phyloP scores from a whole-genome alignment of 257 asterid species.

The Avicennia marina region DNA sequence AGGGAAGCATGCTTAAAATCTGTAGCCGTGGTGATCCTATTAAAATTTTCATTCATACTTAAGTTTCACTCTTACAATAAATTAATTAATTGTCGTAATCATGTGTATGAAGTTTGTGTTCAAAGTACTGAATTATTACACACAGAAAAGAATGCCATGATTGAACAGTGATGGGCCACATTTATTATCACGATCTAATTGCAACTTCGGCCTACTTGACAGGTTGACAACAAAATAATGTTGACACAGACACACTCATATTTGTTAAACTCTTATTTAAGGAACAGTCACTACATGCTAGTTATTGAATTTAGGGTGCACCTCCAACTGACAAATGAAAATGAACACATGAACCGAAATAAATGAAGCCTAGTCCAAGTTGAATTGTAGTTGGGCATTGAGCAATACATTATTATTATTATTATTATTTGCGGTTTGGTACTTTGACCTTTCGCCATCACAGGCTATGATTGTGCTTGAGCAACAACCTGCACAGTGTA shows the following conservation, averaged over 20 bases:
- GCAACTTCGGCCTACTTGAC: too few species aligned
- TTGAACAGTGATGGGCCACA: background rate
- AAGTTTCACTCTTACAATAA: constrained; percentile 10
- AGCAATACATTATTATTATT: too few species aligned
- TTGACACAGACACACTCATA: too few species aligned
- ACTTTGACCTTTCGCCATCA: too few species aligned
- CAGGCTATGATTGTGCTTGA: too few species aligned
- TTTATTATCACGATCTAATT: background rate
- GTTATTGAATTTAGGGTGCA: too few species aligned
- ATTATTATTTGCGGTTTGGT: too few species aligned
- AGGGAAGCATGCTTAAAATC: background rate
- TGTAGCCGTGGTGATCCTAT: background rate
- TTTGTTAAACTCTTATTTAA: too few species aligned
- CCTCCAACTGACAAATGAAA: too few species aligned
- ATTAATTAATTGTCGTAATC: constrained; percentile 10
- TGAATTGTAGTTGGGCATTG: background rate
- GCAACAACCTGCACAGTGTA: too few species aligned
- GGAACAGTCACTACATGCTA: too few species aligned
- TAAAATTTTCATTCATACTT: constrained; percentile 11
- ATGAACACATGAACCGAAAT: background rate
- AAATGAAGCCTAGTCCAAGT: background rate
- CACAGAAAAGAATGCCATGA: constrained; percentile 1
- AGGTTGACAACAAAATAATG: too few species aligned
- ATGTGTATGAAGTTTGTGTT: constrained; percentile 11
- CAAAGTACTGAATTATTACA: constrained; percentile 2